phyloP scores from a whole-genome alignment of 2,329 filamentous ascomycete species.

The Phyllosticta citriasiana region DNA sequence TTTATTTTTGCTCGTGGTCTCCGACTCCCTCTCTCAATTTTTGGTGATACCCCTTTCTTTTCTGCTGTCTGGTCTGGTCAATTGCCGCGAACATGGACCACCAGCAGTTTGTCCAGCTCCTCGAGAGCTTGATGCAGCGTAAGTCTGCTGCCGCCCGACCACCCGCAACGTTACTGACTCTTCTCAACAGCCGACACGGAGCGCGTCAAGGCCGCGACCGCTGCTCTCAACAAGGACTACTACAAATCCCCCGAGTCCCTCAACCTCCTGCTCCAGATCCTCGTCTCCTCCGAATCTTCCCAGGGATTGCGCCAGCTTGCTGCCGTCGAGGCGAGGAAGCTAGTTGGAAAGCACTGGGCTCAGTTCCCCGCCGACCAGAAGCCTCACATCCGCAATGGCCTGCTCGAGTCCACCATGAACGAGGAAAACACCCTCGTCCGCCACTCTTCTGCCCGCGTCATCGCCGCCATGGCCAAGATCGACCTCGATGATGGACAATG shows the following conservation, averaged over 20 bases:
- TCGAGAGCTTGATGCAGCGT: conserved; percentile 83
- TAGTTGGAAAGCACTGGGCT: conserved; percentile 80
- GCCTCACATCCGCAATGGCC: conserved; percentile 65
- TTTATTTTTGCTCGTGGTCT: neutral
- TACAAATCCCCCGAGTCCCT: conserved; percentile 80
- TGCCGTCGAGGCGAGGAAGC: conserved; percentile 76
- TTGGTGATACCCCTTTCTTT: conserved; percentile 8
- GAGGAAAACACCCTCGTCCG: conserved; percentile 69
- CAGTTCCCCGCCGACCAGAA: conserved; percentile 66
- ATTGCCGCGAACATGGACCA: conserved; percentile 52
- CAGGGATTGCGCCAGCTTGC: conserved; percentile 72
- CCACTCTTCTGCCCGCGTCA: conserved; percentile 78
- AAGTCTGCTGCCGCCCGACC: conserved; percentile 33
- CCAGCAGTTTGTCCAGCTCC: conserved; percentile 74
- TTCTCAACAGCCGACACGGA: conserved; percentile 58
- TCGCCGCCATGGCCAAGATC: conserved; percentile 74
- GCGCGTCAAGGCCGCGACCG: conserved; percentile 75
- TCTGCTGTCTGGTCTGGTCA: conserved; percentile 2
- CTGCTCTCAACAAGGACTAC: conserved; percentile 84
- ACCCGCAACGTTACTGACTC: conserved; percentile 23
- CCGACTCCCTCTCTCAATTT: conserved; percentile 4
- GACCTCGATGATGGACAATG: conserved; percentile 84
- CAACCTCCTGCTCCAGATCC: conserved; percentile 75
- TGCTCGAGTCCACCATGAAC: conserved; percentile 73
- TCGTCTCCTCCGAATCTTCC: conserved; percentile 63